Evolutionary conservation across 1,284 basidiomycete genomes (phyloP).

Genomic region (Inonotus hispidus): DNA sequence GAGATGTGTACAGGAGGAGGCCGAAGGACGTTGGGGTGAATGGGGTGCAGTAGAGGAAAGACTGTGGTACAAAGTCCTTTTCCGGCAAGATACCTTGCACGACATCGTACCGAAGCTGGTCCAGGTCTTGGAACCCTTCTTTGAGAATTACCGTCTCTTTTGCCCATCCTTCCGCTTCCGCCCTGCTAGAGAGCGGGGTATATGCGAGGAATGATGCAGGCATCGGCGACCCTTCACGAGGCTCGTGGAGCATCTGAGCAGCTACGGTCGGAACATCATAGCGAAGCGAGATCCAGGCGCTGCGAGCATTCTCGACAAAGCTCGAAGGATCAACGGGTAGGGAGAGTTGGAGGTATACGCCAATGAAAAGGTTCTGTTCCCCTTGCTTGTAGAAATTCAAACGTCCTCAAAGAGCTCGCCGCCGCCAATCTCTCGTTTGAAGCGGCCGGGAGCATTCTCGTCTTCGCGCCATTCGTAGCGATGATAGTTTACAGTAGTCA

Average conservation of each 20-base stretch:
- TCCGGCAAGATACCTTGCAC: slow-evolving; percentile 15
- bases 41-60: slow-evolving; percentile 20
- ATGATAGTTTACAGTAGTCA: neutral
- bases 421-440: slow-evolving; percentile 7
- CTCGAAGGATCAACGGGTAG: neutral
- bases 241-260: slow-evolving; percentile 9
- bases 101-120: slow-evolving; percentile 19
- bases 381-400: slow-evolving; percentile 9
- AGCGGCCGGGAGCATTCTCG: neutral
- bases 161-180: slow-evolving; percentile 17
- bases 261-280: slow-evolving; percentile 19
- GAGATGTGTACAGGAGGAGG: slow-evolving; percentile 18
- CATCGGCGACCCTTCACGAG: neutral
- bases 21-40: slow-evolving; percentile 16
- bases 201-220: slow-evolving; percentile 14
- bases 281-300: slow-evolving; percentile 19
- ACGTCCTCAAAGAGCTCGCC: slow-evolving; percentile 9
- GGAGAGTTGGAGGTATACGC: slow-evolving; percentile 1
- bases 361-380: slow-evolving; percentile 4
- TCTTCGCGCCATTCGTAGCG: slow-evolving; percentile 9
- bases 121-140: slow-evolving; percentile 14
- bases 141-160: slow-evolving; percentile 15
- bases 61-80: slow-evolving; percentile 18
- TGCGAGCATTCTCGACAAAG: slow-evolving; percentile 4
- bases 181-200: neutral